Conservation (phyloP, 805 yeast genomes). For the Millerago galiae region DNA sequence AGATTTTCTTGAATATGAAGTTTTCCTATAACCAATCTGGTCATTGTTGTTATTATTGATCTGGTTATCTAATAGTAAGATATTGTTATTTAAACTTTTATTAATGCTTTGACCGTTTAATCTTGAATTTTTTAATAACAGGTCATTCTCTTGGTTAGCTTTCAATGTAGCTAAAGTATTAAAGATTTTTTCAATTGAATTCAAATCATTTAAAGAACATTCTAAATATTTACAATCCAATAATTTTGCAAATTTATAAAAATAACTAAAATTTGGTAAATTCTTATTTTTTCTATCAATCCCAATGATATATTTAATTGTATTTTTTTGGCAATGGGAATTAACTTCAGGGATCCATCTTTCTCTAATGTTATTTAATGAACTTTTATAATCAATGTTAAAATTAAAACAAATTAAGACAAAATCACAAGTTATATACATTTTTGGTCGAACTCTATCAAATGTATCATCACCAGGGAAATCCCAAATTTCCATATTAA, state of each 20-base stretch:
- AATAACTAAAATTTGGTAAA: conserved; percentile 22
- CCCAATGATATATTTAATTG: conserved; percentile 31
- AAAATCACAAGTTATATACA: conserved; percentile 33
- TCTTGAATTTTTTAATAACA: neutral
- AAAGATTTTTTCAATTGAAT: conserved; percentile 15
- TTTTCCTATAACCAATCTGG: conserved; percentile 3
- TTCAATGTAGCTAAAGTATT: conserved; percentile 13
- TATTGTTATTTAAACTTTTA: neutral
- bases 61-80: neutral
- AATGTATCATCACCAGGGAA: conserved; percentile 32
- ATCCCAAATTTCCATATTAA: conserved; percentile 35
- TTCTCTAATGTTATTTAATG: conserved; percentile 30
- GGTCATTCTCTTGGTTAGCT: neutral
- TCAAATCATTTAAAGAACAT: conserved; percentile 23
- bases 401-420: conserved; percentile 34
- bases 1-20: conserved; percentile 7
- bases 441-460: conserved; percentile 38
- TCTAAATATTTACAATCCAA: conserved; percentile 31
- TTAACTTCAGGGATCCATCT: conserved; percentile 39
- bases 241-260: conserved; percentile 26
- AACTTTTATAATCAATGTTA: conserved; percentile 26
- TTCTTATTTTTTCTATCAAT: conserved; percentile 25
- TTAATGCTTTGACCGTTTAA: conserved; percentile 1
- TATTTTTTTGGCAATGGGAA: conserved; percentile 30
- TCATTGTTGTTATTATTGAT: neutral